Conservation (phyloP, 2,329 filamentous ascomycete species). For the Pleoardoris graminearum region DNA sequence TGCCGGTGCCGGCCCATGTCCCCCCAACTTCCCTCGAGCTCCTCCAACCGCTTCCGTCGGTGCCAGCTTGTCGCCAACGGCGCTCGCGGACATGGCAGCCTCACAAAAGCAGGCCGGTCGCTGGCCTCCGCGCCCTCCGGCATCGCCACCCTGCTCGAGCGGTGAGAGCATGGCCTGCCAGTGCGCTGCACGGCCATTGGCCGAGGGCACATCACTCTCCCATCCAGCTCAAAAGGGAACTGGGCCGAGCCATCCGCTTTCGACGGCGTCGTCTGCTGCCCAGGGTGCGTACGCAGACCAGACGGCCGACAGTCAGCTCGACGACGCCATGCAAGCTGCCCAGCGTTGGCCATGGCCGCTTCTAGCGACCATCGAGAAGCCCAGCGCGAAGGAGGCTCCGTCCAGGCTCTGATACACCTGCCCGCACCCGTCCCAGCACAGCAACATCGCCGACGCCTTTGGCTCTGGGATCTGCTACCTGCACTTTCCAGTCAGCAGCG, state of each 20-base stretch:
- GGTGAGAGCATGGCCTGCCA: slow-evolving; percentile 1
- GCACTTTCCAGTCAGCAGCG: slow-evolving; percentile 19
- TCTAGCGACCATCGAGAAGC: slow-evolving; percentile 8
- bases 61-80: background rate
- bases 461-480: slow-evolving; percentile 8
- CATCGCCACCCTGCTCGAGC: background rate
- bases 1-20: background rate
- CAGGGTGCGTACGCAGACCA: background rate
- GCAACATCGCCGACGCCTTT: background rate
- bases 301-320: background rate
- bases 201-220: slow-evolving; percentile 11
- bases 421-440: background rate
- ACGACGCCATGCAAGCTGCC: background rate
- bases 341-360: background rate
- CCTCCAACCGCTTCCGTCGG: background rate
- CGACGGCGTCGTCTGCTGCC: background rate
- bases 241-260: slow-evolving; percentile 19
- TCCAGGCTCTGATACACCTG: slow-evolving; percentile 1
- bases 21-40: background rate
- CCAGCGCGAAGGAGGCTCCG: background rate
- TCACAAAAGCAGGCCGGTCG: background rate
- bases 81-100: background rate
- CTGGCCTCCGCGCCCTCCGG: background rate
- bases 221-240: slow-evolving; percentile 19
- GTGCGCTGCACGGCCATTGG: slow-evolving; percentile 13